phyloP scores from a whole-genome alignment of 208 protist species.

The Strigomonas culicis region DNA sequence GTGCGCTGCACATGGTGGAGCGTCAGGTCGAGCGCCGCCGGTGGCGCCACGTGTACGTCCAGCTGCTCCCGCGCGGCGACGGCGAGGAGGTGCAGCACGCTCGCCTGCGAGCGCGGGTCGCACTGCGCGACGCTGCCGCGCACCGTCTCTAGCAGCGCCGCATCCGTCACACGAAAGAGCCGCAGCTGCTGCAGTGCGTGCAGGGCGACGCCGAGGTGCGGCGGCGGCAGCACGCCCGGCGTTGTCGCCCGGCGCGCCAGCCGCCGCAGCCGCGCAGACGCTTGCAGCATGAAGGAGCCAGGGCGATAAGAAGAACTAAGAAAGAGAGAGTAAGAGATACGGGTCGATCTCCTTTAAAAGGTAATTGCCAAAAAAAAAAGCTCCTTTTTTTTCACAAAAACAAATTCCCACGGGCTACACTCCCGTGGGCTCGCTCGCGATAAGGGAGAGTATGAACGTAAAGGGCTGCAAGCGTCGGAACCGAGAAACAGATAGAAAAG shows the following conservation, averaged over 20 bases:
- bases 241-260: neutral
- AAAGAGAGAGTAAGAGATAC: neutral
- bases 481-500: neutral
- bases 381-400: neutral
- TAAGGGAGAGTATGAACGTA: neutral
- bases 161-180: slow-evolving; percentile 9
- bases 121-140: slow-evolving; percentile 15
- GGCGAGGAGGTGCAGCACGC: slow-evolving; percentile 44
- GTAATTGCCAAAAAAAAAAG: neutral
- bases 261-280: neutral
- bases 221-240: neutral
- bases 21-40: slow-evolving; percentile 16
- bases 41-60: slow-evolving; percentile 19
- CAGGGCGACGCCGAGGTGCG: neutral
- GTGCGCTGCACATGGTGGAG: slow-evolving; percentile 28
- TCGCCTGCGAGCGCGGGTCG: slow-evolving; percentile 42
- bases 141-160: slow-evolving; percentile 17
- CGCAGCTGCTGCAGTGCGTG: neutral
- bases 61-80: slow-evolving; percentile 22
- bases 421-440: too few relatives aligned
- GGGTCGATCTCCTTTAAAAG: neutral
- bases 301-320: neutral
- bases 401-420: too few relatives aligned
- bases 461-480: neutral
- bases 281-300: neutral